Base-by-base conservation (phyloP, 768 basidiomycete genomes). In the Serendipita sp. region DNA sequence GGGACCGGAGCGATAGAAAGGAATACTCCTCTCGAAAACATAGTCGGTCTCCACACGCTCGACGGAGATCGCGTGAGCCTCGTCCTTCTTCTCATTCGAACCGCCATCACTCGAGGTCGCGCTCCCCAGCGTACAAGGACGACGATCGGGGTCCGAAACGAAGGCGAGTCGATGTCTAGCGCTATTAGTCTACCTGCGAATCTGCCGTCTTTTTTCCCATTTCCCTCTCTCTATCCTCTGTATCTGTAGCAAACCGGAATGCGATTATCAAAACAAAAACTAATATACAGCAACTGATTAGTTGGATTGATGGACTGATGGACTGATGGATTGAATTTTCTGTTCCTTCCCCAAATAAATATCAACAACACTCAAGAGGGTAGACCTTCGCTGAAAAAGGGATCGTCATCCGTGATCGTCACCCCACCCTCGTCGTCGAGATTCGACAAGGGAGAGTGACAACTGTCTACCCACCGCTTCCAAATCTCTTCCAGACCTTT, bases 401-500 rank as follows among this genome's bases (percentile, higher is more conserved):
- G 55, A 3, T 60, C 23, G 23, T 34, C 33, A 36, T 60, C 55
- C 16, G 23, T 27, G n/a, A 60, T 34, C 18, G 55, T 31, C 5
- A 60, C 55, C 16, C 55, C 23, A 16, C 55, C 55, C 6, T 60
- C 55, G 16, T 60, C 55, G 10, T 60, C 27, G 16, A 27, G 16
- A 16, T 23, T 34, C 23, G 27, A 27, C 55, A 5, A 60, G n/a
- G 55, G 55, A 8, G 55, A 4, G 3, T 10, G 16, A 34, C 55
- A 60, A 34, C 55, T 60, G 8, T 75, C 73, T 11, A 77, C 78
- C 78, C 78, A 81, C 27, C 79, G 75, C 62, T 72, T 69, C 80
- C 80, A 81, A 0, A 77, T 78, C 18, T 72, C 73, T 33, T 66
- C 33, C 27, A 75, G 73, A 1, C 76, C 79, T 66, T 76, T 76